Evolutionary conservation across 345 rosid genomes (phyloP).

Genomic region (Corchorus capsularis): DNA sequence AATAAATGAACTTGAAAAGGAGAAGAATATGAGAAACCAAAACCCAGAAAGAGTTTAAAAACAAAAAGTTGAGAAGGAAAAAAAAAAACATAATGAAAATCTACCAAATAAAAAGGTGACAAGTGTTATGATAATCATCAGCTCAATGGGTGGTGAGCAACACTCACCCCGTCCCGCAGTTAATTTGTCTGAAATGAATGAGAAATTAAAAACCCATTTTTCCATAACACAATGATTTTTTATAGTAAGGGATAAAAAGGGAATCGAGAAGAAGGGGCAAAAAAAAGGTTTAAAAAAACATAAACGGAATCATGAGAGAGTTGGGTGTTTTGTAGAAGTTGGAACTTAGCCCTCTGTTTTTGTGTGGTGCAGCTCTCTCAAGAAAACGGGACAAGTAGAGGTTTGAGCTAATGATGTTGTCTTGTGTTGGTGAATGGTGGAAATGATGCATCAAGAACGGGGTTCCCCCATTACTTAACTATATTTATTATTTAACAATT

Average conservation of each 20-base stretch:
- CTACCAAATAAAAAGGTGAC: conserved; percentile 36
- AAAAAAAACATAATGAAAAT: conserved; percentile 18
- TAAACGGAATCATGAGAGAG: conserved; percentile 27
- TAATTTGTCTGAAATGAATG: conserved; percentile 19
- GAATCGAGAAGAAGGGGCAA: conserved; percentile 18
- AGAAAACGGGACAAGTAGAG: conserved; percentile 60
- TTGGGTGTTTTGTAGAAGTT: conserved; percentile 27
- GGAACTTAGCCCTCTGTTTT: conserved; percentile 17
- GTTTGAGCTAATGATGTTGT: conserved; percentile 80
- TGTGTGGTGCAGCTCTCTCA: conserved; percentile 24
- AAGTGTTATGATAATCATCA: conserved; percentile 49
- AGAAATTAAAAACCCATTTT: conserved; percentile 12
- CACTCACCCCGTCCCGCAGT: conserved; percentile 20
- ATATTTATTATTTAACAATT: conserved; percentile 8
- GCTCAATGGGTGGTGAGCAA: conserved; percentile 51
- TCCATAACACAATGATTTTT: conserved; percentile 21
- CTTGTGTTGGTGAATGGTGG: conserved; percentile 83
- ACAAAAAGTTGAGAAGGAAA: neutral
- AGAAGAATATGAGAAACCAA: neutral
- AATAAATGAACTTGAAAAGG: conserved; percentile 19
- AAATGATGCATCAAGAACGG: conserved; percentile 82
- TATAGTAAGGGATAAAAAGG: neutral
- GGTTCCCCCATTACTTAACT: conserved; percentile 28
- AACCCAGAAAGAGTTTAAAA: neutral
- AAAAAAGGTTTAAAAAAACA: neutral